phyloP scores from a whole-genome alignment of 2,329 filamentous ascomycete genomes.

The Periconia digitata region DNA sequence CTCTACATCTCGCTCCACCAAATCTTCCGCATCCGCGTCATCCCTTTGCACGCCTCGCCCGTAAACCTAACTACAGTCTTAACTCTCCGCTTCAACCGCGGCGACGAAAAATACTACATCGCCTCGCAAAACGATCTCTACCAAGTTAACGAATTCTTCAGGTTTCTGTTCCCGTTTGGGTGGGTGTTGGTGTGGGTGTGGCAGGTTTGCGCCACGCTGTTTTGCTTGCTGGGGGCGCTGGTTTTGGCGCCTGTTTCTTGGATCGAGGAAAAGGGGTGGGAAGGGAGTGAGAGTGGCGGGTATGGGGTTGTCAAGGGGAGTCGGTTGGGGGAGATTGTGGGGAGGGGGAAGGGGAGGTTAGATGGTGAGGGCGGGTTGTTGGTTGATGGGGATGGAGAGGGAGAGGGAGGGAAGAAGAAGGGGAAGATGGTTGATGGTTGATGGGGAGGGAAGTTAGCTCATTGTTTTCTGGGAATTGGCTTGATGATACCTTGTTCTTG shows the following conservation, averaged over 20 bases:
- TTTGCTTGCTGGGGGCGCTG: constrained; percentile 64
- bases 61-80: constrained; percentile 71
- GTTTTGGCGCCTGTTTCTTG: constrained; percentile 54
- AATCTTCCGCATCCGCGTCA: constrained; percentile 73
- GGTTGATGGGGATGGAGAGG: constrained; percentile 5
- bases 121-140: constrained; percentile 78
- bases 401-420: constrained; percentile 15
- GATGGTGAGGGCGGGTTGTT: not conserved
- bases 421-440: not conserved
- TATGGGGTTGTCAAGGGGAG: not conserved
- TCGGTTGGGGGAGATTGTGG: constrained; percentile 11
- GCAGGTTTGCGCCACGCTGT: constrained; percentile 65
- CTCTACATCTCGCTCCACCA: constrained; percentile 76
- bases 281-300: not conserved
- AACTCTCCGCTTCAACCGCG: constrained; percentile 55
- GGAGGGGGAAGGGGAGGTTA: constrained; percentile 5
- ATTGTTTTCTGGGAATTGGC: not conserved
- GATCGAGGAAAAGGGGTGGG: constrained; percentile 46
- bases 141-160: constrained; percentile 72
- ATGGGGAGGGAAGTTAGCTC: not conserved
- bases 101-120: constrained; percentile 66
- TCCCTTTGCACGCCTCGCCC: constrained; percentile 72
- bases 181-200: constrained; percentile 61
- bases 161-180: constrained; percentile 65
- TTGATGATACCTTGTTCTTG: not conserved